Base-by-base conservation (phyloP, 2,329 filamentous ascomycete genomes). In the Aspergillus brunneoviolaceus region DNA sequence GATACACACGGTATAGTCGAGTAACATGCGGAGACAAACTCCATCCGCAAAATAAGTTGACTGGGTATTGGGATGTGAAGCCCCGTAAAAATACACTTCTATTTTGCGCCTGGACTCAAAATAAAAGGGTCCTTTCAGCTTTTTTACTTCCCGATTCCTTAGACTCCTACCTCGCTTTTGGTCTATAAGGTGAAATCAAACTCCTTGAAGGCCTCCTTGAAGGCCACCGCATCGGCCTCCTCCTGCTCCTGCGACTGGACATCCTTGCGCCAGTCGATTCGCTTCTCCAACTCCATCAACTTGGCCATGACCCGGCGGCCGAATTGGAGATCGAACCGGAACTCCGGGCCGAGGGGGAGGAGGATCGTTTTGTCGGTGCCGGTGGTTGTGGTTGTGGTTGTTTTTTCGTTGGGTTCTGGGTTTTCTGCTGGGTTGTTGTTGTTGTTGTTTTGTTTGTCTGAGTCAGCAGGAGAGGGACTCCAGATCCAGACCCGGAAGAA, bases 251-350 rank as follows among this genome's bases (percentile, higher is more conserved):
- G 81, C 0, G 85, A 85, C 78, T 98, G 93, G 33, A 82, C 84
- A 66, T 91, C 94, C 67, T 96, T 89, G 74, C 87, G 88, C 95
- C 95, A 99, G 66, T 91, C 82, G 55, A 89, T 79, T n/a, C 95
- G 83, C 49, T 85, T 80, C 74, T 97, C 91, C 50, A 98, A 77
- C 2, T 87, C 86, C 54, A 99, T 81, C 55, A 99, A 80, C 77
- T 96, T 97, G 1, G 92, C 94, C 74, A 98, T 80, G 4, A 97
- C 95, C 49, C 87, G 86, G 47, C 96, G 84, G 4, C 91, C 92
- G 70, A 96, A 98, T 72, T 98, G 94, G 50, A 97, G 77, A 72
- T 96, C 92, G 73, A 99, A 98, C 14, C 89, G 85, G 64, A 89
- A 85, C 19, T 85, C 87, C 27, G 87, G 80, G 60, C 88, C 85